A percentile compares a stretch with the other conserved stretches of the same genome.
Conservation (phyloP, 495 filamentous ascomycete genomes). For the Daldinia decipiens region DNA sequence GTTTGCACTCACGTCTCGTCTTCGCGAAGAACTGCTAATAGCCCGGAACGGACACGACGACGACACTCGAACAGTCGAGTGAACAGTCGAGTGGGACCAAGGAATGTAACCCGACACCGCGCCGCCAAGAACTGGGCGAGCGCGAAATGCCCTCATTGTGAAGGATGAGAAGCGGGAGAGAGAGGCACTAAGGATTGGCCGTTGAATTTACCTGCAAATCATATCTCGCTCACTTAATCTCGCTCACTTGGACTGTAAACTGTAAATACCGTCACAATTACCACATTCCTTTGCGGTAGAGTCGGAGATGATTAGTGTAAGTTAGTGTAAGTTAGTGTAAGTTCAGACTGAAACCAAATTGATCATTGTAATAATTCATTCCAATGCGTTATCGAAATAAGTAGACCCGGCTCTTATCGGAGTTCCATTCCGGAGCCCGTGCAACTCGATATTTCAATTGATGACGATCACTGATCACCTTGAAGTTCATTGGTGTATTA, state of each 20-base stretch:
- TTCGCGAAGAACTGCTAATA: not conserved
- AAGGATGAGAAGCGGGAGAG: not conserved
- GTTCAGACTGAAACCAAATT: conserved; percentile 1
- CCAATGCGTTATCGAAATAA: conserved; percentile 16
- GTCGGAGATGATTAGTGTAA: conserved; percentile 6
- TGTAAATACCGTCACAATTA: conserved; percentile 16
- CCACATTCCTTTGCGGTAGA: conserved; percentile 21
- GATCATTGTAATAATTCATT: conserved; percentile 9
- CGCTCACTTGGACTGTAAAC: not conserved
- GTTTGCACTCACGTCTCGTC: not conserved
- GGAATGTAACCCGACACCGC: conserved; percentile 24
- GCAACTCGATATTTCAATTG: conserved; percentile 18
- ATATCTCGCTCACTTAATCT: conserved; percentile 21
- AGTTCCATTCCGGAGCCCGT: conserved; percentile 10
- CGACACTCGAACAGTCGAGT: conserved; percentile 11
- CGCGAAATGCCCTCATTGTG: conserved; percentile 39
- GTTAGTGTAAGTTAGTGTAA: conserved; percentile 4
- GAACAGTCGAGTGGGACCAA: conserved; percentile 28
- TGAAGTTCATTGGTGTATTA: not conserved
- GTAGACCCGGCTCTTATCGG: conserved; percentile 37
- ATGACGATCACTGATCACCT: conserved; percentile 10
- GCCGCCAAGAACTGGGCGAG: conserved; percentile 10
- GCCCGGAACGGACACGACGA: conserved; percentile 18
- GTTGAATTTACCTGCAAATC: conserved; percentile 25
- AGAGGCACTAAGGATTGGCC: not conserved